Evolutionary conservation across 1,284 basidiomycete species (phyloP).

Genomic region (Microbotryum silenes-acaulis): DNA sequence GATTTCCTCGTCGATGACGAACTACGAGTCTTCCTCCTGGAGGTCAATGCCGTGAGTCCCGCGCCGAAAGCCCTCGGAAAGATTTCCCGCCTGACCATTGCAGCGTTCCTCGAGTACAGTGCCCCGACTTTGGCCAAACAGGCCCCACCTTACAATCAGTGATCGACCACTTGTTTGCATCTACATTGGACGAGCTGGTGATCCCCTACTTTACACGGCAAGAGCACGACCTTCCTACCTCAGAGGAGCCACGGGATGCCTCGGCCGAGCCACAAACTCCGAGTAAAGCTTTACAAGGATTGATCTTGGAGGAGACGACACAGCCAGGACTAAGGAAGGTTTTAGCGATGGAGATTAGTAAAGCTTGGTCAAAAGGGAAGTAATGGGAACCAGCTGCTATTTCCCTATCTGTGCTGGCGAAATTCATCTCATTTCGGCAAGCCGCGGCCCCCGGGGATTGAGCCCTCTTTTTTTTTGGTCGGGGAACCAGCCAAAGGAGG

Average conservation of each 20-base stretch:
- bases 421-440: too few relatives aligned
- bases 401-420: too few relatives aligned
- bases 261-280: background rate
- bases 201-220: constrained; percentile 18
- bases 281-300: constrained; percentile 8
- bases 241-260: background rate
- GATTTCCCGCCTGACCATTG: background rate
- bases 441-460: too few relatives aligned
- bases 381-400: too few relatives aligned
- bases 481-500: too few relatives aligned
- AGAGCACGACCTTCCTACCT: background rate
- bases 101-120: constrained; percentile 38
- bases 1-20: constrained; percentile 66
- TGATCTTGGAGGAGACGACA: constrained; percentile 1
- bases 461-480: too few relatives aligned
- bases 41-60: constrained; percentile 62
- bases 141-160: constrained; percentile 66
- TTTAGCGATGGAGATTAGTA: constrained; percentile 19
- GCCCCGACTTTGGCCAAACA: constrained; percentile 91
- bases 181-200: constrained; percentile 12
- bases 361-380: constrained; percentile 11
- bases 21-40: constrained; percentile 69
- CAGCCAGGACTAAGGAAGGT: constrained; percentile 20
- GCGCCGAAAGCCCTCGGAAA: background rate
- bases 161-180: constrained; percentile 23